Evolutionary conservation across 1,284 basidiomycete genomes (phyloP), one percentile per base, ranked within the genome.

Genomic region (Heterobasidion occidentale): DNA sequence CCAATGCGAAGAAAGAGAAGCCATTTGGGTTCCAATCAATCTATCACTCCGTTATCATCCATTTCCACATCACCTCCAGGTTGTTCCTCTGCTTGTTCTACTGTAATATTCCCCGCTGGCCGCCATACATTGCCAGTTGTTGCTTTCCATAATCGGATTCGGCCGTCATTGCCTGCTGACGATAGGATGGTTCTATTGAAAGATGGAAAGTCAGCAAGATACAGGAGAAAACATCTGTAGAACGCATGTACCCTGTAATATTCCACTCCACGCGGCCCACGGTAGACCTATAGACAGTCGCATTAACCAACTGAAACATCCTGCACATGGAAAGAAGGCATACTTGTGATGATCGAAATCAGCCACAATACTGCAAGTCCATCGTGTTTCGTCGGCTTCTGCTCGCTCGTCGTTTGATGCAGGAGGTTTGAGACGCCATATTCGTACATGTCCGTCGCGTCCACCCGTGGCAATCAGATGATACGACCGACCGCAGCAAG

Each of bases 391-490:
- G 20, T 71, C 72, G 1, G 74, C 77, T 7, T 66, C 69, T 51
- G 73, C 76, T 19, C 67, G 62, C 19, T 75, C 73, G 51, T 69
- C 69, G 5, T 62, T 64, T 12, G 71, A 15, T 60, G 59, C 63
- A 60, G 59, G 79, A 69, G 90, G 88, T 59, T 76, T 79, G 53
- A 88, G 74, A 58, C 84, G 84, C 93, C 93, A 97, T 62, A 98
- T 92, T 57, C 92, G 74, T 7, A 96, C 92, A 46, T 81, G 80
- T 0, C 93, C 92, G 66, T 95, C 94, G 45, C 92, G 77, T 44
- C 85, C 78, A 7, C 93, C 94, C 0, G 92, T 91, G 2, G 94
- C 94, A 60, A 97, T 77, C 49, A 96, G 84, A 65, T 97, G 94
- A 70, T 94, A 95, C 1, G 90, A 90, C 20, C 93, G 79, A 1